phyloP scores from a whole-genome alignment of 2,329 filamentous ascomycete species.

The Aureobasidium lini region DNA sequence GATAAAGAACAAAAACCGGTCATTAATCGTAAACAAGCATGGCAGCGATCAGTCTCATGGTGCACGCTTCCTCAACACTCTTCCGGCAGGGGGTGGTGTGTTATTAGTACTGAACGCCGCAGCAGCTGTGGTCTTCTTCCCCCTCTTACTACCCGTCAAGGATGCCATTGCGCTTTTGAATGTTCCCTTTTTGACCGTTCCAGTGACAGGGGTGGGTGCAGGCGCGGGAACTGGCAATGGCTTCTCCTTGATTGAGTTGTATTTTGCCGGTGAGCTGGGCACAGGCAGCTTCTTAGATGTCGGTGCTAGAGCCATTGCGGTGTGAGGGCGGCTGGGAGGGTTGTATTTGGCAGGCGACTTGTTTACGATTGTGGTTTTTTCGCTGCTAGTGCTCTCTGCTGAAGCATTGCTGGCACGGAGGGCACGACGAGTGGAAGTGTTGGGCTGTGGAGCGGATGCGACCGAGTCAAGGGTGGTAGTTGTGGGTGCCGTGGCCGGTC shows the following conservation, averaged over 20 bases:
- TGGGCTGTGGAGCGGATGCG: conserved; percentile 54
- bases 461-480: conserved; percentile 41
- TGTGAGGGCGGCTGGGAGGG: conserved; percentile 31
- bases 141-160: conserved; percentile 39
- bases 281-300: conserved; percentile 14
- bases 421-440: neutral
- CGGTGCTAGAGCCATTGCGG: conserved; percentile 19
- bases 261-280: conserved; percentile 5
- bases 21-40: conserved; percentile 4
- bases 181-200: conserved; percentile 44
- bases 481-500: conserved; percentile 17
- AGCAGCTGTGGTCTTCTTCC: conserved; percentile 33
- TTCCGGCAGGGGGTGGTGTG: conserved; percentile 20
- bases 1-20: neutral
- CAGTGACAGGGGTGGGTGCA: conserved; percentile 19
- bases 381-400: conserved; percentile 51
- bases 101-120: conserved; percentile 35
- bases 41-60: neutral
- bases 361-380: conserved; percentile 53
- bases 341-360: conserved; percentile 32
- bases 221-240: conserved; percentile 22
- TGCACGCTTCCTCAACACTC: conserved; percentile 25
- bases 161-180: conserved; percentile 49
- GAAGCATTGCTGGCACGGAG: conserved; percentile 7
- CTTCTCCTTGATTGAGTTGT: conserved; percentile 18